Base-by-base conservation (phyloP, 2,329 filamentous ascomycete genomes). In the Drechslera avenae region DNA sequence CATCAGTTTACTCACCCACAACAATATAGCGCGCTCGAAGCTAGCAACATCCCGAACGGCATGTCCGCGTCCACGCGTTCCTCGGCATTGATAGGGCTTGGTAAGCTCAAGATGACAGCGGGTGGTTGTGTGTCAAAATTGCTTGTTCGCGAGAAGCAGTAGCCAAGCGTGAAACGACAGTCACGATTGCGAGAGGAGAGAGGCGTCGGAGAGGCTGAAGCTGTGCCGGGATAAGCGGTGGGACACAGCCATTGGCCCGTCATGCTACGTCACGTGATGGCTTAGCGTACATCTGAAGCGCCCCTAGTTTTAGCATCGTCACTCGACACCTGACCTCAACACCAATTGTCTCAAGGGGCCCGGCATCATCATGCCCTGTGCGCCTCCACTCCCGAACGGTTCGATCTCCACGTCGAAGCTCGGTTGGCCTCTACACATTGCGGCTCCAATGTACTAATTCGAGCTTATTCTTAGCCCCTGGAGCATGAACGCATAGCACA, bases 281-380 rank as follows among this genome's bases (percentile, higher is more conserved):
- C 17, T 18, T 50, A 46, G 41, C 32, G 45, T 50, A 40, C 36
- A 59, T 53, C 56, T 60, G 46, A 66, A 63, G 60, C 61, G 57
- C 58, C 59, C 54, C 56, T 61, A 60, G 66, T 66, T 57, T 66
- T 56, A 64, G 54, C 54, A 34, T 56, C 62, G 62, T 57, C 46
- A 53, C 47, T 31, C 35, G 34, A 44, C 52, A 49, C 41, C 52
- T 49, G 41, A 64, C 60, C 55, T 71, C 68, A 71, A 72, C 69
- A 69, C 68, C 67, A 73, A 69, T 70, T 63, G 69, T 73, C 63
- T 73, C 68, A 73, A 71, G 68, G 68, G 57, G 67, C 45, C 47
- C 49, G 30, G 39, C 48, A 57, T 56, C 48, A 53, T 69, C 60
- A 69, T 71, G 66, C 67, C 44, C 41, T 35, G 47, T 52, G 39